Base-by-base conservation (phyloP, 2,329 filamentous ascomycete species). In the Eutypella sp. region DNA sequence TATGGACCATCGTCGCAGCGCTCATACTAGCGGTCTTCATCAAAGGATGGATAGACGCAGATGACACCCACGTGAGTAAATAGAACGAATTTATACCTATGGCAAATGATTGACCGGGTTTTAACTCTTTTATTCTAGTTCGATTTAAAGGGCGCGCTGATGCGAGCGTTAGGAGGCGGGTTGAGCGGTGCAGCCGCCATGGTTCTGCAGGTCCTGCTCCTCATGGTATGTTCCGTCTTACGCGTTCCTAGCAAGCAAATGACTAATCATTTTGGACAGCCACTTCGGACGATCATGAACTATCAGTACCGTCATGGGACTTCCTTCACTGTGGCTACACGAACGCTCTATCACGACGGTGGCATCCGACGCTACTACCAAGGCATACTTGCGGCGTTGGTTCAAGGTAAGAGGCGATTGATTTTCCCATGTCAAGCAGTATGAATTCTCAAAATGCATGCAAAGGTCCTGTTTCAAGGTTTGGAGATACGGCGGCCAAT, bases 271-370 rank as follows among this genome's bases (percentile, higher is more conserved):
- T 10, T 5, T 15, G 6, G 4, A 4, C 40, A 74, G 71, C 72
- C 72, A 3, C 57, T 75, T 3, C 66, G 72, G 5, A 75, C 72
- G 0, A 71, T 74, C 11, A 75, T 75, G 72, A 75, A 75, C 56
- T 75, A 74, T 38, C 72, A 75, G 48, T 75, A 75, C 44, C 71
- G 72, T 2, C 71, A 68, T 33, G 72, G 72, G 1, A 66, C 63
- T 0, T 62, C 67, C 0, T 74, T 75, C 45, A 64, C 61, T 3
- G 42, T 52, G 1, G 70, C 72, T 0, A 67, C 64, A 1, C 52
- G 57, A 15, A 72, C 67, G 0, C 61, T 75, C 2, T 71, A 72
- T 44, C 51, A 58, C 0, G 66, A 71, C 6, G 69, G 71, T 3
- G 70, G 71, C 0, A 44, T 70, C 29, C 49, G 67, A 0, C 61